Evolutionary conservation across 1,139 yeast genomes (phyloP).

Genomic region (Taiozyma sp.): DNA sequence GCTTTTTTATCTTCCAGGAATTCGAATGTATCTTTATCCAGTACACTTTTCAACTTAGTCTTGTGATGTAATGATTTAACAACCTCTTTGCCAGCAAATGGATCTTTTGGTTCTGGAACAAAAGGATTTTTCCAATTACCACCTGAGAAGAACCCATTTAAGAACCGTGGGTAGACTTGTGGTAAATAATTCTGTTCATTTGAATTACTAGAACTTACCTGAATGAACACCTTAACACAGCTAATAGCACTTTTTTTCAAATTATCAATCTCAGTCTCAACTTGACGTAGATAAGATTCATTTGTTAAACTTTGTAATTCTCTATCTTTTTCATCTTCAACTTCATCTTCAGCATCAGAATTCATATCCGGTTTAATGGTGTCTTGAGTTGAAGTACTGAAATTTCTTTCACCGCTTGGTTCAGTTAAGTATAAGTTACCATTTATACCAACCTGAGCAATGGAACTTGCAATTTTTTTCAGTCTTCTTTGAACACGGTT

Average conservation of each 20-base stretch:
- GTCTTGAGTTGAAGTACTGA: slow-evolving; percentile 26
- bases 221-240: slow-evolving; percentile 21
- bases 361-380: slow-evolving; percentile 14
- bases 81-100: slow-evolving; percentile 23
- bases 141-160: slow-evolving; percentile 60
- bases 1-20: slow-evolving; percentile 32
- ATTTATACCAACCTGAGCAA: slow-evolving; percentile 56
- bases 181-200: slow-evolving; percentile 40
- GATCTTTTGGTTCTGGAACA: slow-evolving; percentile 34
- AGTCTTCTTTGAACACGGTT: slow-evolving; percentile 41
- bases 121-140: slow-evolving; percentile 74
- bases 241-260: slow-evolving; percentile 18
- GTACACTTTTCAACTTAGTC: slow-evolving; percentile 35
- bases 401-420: slow-evolving; percentile 18
- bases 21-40: slow-evolving; percentile 44
- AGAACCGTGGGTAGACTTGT: slow-evolving; percentile 61
- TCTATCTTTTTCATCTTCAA: slow-evolving; percentile 1
- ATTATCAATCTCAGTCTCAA: slow-evolving; percentile 16
- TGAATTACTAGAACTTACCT: slow-evolving; percentile 20
- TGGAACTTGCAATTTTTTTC: slow-evolving; percentile 44
- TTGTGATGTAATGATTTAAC: slow-evolving; percentile 20
- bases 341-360: not conserved
- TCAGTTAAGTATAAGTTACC: slow-evolving; percentile 47
- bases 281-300: slow-evolving; percentile 22
- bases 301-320: slow-evolving; percentile 7